Conservation (phyloP, 148 eudicot genomes). For the Rhododendron molle region DNA sequence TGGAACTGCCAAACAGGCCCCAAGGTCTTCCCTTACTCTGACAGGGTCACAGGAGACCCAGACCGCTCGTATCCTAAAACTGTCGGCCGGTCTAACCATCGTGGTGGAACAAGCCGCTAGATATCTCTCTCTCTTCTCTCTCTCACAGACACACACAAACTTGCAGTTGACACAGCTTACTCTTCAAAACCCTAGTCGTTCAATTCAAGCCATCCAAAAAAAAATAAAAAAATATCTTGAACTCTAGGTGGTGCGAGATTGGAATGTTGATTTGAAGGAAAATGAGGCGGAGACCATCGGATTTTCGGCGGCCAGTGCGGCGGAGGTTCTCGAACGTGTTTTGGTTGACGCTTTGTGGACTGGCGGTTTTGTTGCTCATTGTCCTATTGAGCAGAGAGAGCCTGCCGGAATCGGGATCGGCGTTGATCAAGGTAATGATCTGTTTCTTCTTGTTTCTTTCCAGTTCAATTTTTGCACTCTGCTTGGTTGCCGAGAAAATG, state of each 20-base stretch:
- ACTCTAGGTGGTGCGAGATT: neutral
- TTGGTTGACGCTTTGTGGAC: slow-evolving; percentile 57
- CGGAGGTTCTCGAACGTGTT: slow-evolving; percentile 61
- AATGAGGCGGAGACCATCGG: slow-evolving; percentile 65
- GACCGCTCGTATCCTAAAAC: neutral
- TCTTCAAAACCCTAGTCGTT: slow-evolving; percentile 7
- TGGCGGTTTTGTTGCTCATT: slow-evolving; percentile 50
- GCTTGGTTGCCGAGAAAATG: neutral
- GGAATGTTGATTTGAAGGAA: neutral
- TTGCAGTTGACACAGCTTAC: neutral
- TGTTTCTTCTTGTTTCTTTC: neutral
- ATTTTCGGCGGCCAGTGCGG: slow-evolving; percentile 59
- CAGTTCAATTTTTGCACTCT: neutral
- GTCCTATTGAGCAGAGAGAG: slow-evolving; percentile 50
- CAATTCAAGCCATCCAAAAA: neutral
- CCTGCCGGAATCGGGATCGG: slow-evolving; percentile 46
- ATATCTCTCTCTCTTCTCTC: neutral
- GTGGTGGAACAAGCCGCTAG: neutral
- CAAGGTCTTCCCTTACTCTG: neutral
- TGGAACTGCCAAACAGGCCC: neutral
- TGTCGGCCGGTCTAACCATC: neutral
- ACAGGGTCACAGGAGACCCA: neutral
- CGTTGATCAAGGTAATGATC: slow-evolving; percentile 37
- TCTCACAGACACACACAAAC: neutral
- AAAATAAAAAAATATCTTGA: neutral